Evolutionary conservation across 2,329 filamentous ascomycete species (phyloP), one percentile per base, ranked within the genome.

Genomic region (Fusarium udum): DNA sequence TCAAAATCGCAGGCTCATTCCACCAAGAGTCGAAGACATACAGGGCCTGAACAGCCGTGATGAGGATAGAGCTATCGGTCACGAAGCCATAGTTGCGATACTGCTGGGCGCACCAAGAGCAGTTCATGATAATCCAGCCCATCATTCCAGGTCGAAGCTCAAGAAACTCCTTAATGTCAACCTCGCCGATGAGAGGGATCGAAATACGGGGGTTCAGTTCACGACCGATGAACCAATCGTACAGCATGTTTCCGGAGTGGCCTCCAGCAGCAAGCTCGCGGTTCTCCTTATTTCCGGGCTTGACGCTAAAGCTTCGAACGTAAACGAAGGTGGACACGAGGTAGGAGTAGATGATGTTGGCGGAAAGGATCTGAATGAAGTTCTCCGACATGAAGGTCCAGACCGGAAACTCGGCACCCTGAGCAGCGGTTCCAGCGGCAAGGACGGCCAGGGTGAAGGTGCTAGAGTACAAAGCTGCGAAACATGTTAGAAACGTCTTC

Each of bases 191-290:
- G 55, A 97, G 81, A 5, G 95, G 95, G 31, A 97, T 84, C 0
- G 87, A 90, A 67, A 97, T 83, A 55, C 95, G 93, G 7, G 95
- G 95, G 83, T 98, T 98, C 69, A 98, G 90, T 82, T 98, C 95
- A 34, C 95, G 93, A 26, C 95, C 95, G 74, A 98, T 98, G 84
- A 95, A 98, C 91, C 94, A 98, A 83, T 98, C 95, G 82, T 98
- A 98, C 42, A 98, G 83, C 72, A 94, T 84, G 82, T 97, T 98
- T 65, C 95, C 95, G 3, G 90, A 91, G 79, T 93, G 89, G 22
- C 95, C 95, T 48, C 95, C 95, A 3, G 90, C 89, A 1, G 95
- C 95, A 13, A 98, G 88, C 80, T 96, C 92, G 45, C 95, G 93
- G 71, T 89, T 85, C 53, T 92, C 87, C 18, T 88, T 85, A 80